phyloP scores from a whole-genome alignment of 306 rosid species.

The Calophaca sinica region DNA sequence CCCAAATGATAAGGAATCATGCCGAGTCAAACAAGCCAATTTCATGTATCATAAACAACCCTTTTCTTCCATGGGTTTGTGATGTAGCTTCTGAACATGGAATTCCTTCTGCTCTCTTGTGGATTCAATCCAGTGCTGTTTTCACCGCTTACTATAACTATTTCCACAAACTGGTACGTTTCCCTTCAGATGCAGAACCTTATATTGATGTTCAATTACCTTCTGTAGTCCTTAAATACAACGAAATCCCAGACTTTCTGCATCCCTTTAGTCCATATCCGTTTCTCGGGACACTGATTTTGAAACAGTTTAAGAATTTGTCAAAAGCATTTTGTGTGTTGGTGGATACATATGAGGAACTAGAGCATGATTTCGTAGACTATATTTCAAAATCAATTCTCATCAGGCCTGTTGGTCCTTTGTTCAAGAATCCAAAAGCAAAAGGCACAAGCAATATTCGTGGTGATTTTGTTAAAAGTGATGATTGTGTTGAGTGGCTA shows the following conservation, averaged over 20 bases:
- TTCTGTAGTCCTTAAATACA: conserved; percentile 48
- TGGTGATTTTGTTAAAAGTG: conserved; percentile 61
- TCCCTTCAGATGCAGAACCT: conserved; percentile 62
- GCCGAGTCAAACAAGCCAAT: conserved; percentile 49
- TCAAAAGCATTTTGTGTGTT: conserved; percentile 56
- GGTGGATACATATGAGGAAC: conserved; percentile 65
- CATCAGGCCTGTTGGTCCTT: conserved; percentile 61
- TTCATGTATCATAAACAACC: conserved; percentile 68
- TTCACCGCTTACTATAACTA: conserved; percentile 63
- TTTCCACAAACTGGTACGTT: conserved; percentile 54
- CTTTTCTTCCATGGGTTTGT: conserved; percentile 71
- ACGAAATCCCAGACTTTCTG: conserved; percentile 71
- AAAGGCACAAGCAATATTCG: conserved; percentile 21
- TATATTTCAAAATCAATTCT: conserved; percentile 42
- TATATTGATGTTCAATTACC: conserved; percentile 57
- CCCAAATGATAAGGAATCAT: conserved; percentile 46
- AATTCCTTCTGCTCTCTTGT: conserved; percentile 61
- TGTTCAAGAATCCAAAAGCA: conserved; percentile 57
- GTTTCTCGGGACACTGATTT: conserved; percentile 44
- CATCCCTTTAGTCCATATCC: conserved; percentile 50
- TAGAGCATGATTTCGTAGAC: conserved; percentile 53
- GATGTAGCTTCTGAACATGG: conserved; percentile 58
- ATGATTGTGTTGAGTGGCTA: conserved; percentile 68
- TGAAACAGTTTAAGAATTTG: conserved; percentile 59
- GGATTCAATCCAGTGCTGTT: conserved; percentile 75